Conservation (phyloP, 345 rosid genomes). For the Cardamine resedifolia region DNA sequence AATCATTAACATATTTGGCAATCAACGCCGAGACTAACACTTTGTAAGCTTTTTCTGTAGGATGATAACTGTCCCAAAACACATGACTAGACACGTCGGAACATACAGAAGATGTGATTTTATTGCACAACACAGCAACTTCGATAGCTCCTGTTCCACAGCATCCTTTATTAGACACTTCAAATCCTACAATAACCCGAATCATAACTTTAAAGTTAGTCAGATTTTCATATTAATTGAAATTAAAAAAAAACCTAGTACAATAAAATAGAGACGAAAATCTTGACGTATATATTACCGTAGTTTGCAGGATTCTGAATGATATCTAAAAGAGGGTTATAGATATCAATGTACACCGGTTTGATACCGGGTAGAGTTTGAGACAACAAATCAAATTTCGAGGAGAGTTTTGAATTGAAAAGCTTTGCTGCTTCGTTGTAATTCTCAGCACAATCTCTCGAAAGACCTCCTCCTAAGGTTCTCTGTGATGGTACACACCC, state of each 20-base stretch:
- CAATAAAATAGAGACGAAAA: background rate
- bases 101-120: slow-evolving; percentile 46
- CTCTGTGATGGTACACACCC: slow-evolving; percentile 81
- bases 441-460: slow-evolving; percentile 46
- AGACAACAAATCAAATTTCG: slow-evolving; percentile 33
- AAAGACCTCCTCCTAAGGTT: slow-evolving; percentile 57
- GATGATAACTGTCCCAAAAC: slow-evolving; percentile 79
- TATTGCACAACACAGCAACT: slow-evolving; percentile 50
- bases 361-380: slow-evolving; percentile 35
- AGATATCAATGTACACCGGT: slow-evolving; percentile 51
- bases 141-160: slow-evolving; percentile 73
- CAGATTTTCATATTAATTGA: background rate
- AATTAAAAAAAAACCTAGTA: background rate
- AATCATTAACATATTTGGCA: slow-evolving; percentile 28
- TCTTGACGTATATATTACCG: slow-evolving; percentile 47
- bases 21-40: slow-evolving; percentile 25
- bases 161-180: slow-evolving; percentile 54
- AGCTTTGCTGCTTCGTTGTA: slow-evolving; percentile 52
- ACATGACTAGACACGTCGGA: slow-evolving; percentile 45
- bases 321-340: slow-evolving; percentile 51
- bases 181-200: slow-evolving; percentile 55
- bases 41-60: slow-evolving; percentile 62
- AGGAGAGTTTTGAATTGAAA: slow-evolving; percentile 57
- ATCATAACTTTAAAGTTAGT: slow-evolving; percentile 3
- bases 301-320: slow-evolving; percentile 47